These are phyloP conservation scores for Bolboschoenoplectus hybrid DNA, from an alignment of 202 grass and related monocot genomes.

Conservation along the genomic window DNA sequence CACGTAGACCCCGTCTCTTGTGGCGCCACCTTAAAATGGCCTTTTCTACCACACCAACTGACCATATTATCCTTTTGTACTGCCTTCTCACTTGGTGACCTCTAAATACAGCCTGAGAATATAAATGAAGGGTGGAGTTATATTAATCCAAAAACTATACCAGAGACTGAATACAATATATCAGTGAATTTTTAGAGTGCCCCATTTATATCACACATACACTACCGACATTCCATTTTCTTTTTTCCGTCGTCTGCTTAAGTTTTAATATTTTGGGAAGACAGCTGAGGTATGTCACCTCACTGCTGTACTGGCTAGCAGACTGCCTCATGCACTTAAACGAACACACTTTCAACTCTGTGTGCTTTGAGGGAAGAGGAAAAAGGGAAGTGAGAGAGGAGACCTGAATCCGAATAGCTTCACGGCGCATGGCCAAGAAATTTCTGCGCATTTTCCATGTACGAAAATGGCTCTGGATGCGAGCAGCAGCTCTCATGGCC, in stretches of 20 bases:
- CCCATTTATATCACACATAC: not conserved
- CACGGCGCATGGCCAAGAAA: constrained; percentile 75
- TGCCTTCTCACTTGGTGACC: constrained; percentile 83
- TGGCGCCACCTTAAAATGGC: constrained; percentile 92
- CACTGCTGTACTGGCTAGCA: not conserved
- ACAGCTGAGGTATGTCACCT: not conserved
- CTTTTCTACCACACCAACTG: constrained; percentile 94
- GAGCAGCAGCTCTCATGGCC: constrained; percentile 78
- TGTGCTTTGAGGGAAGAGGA: not conserved
- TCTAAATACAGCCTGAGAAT: constrained; percentile 76
- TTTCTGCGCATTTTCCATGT: constrained; percentile 74
- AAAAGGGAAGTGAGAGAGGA: not conserved
- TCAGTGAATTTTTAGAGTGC: not conserved
- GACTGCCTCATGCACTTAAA: not conserved
- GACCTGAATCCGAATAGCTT: constrained; percentile 89
- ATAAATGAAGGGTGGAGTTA: not conserved
- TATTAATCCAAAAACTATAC: constrained; percentile 6
- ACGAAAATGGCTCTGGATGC: constrained; percentile 93
- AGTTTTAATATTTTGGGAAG: not conserved
- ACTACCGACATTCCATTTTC: not conserved
- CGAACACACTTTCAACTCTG: not conserved
- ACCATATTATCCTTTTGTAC: constrained; percentile 89
- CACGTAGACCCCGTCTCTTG: constrained; percentile 86
- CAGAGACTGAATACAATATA: not conserved
- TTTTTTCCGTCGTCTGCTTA: not conserved